Percentiles rank a stretch among this genome's conserved stretches.
Conservation (phyloP, 176 grass and related monocot genomes). For the Oryza meridionalis region DNA sequence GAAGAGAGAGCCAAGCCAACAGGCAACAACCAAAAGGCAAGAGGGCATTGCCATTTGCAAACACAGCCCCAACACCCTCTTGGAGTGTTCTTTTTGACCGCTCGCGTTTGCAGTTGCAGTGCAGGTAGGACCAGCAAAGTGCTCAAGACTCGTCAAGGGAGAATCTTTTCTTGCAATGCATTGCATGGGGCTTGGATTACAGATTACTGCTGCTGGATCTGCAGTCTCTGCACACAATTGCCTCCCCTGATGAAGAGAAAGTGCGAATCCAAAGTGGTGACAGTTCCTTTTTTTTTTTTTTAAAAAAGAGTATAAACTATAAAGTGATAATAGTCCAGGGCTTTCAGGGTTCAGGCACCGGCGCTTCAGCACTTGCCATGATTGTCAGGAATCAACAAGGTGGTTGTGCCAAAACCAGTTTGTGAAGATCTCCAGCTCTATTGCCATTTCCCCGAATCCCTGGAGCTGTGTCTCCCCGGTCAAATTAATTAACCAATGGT, state of each 20-base stretch:
- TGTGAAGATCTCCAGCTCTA: no score
- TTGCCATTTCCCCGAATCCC: background rate
- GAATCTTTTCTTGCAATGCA: background rate
- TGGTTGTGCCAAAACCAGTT: no score
- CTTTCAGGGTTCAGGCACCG: no score
- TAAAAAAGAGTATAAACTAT: no score
- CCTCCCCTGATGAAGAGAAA: background rate
- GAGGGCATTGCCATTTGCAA: background rate
- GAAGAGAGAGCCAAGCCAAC: no score
- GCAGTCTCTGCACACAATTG: background rate
- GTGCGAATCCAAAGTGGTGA: background rate
- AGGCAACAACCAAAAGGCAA: background rate
- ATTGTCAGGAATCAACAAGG: no score
- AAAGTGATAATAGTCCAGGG: no score
- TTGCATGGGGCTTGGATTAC: background rate
- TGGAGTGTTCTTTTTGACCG: constrained; percentile 18
- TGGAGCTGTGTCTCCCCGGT: background rate
- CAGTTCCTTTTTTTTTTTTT: background rate
- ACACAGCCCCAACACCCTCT: background rate
- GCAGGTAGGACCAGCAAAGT: background rate
- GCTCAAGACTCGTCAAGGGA: background rate
- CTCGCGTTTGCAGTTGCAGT: background rate
- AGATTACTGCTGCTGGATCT: background rate
- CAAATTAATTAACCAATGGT: background rate
- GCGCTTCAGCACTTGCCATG: no score